These are phyloP conservation scores for Phylloporus sp. DNA, from an alignment of 768 basidiomycete genomes.

Conservation along the genomic window DNA sequence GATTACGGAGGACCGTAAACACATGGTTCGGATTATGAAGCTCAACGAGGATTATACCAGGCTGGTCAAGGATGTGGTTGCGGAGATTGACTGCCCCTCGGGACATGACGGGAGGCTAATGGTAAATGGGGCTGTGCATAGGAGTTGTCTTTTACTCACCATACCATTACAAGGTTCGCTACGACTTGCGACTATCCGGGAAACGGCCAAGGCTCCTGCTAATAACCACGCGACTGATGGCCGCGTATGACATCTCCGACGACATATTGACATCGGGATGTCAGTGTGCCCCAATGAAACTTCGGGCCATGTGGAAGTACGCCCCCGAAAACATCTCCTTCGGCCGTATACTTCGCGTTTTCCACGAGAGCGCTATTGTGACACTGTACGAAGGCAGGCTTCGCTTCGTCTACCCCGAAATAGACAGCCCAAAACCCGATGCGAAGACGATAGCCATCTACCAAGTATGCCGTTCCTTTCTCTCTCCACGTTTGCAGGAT, in stretches of 20 bases:
- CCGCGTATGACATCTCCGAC: constrained; percentile 28
- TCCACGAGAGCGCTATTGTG: constrained; percentile 26
- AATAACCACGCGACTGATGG: constrained; percentile 27
- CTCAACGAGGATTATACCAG: constrained; percentile 24
- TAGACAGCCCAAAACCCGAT: constrained; percentile 16
- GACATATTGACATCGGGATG: constrained; percentile 6
- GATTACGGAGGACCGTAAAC: constrained; percentile 28
- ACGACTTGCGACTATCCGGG: constrained; percentile 28
- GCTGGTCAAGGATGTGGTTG: constrained; percentile 17
- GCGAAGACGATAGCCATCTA: constrained; percentile 17
- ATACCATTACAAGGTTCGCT: constrained; percentile 19
- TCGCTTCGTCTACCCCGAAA: constrained; percentile 23
- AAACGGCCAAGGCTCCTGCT: constrained; percentile 22
- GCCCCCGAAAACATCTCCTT: constrained; percentile 23
- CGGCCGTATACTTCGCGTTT: constrained; percentile 25
- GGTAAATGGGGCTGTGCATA: constrained; percentile 6
- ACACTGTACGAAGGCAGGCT: constrained; percentile 25
- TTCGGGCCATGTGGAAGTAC: constrained; percentile 18
- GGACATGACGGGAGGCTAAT: constrained; percentile 27
- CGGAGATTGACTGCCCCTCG: constrained; percentile 27
- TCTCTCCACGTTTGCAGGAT: not conserved
- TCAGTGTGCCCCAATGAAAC: constrained; percentile 4
- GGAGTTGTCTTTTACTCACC: not conserved
- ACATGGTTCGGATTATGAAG: constrained; percentile 29
- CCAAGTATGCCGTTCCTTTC: constrained; percentile 8